These are phyloP conservation scores for Brassica cretica DNA, from an alignment of 345 rosid species.

Conservation along the genomic window DNA sequence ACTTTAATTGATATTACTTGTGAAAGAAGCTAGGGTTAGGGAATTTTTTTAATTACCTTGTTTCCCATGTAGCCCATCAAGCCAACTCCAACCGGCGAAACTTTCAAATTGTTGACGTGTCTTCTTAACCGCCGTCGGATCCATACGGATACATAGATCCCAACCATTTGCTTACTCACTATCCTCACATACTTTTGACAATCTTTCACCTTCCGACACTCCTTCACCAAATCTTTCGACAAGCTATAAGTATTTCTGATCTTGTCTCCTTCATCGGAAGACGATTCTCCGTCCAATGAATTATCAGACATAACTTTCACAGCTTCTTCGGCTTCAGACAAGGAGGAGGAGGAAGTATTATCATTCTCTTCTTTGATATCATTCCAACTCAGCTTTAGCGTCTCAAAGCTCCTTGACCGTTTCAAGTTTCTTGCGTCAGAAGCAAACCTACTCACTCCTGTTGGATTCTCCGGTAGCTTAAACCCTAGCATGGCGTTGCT, in stretches of 20 bases:
- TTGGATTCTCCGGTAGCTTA: slow-evolving; percentile 44
- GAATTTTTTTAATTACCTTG: slow-evolving; percentile 54
- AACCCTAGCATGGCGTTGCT: slow-evolving; percentile 70
- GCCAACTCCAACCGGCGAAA: slow-evolving; percentile 96
- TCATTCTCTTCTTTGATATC: slow-evolving; percentile 47
- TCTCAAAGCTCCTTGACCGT: slow-evolving; percentile 73
- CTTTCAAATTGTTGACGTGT: slow-evolving; percentile 85
- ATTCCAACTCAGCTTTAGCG: slow-evolving; percentile 49
- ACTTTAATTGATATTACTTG: slow-evolving; percentile 5
- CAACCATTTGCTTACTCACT: slow-evolving; percentile 99
- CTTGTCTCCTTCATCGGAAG: slow-evolving; percentile 34
- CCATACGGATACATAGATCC: slow-evolving; percentile 93
- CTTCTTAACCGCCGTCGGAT: slow-evolving; percentile 79
- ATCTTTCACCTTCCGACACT: slow-evolving; percentile 42
- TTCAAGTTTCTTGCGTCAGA: slow-evolving; percentile 47
- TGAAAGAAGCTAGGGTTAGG: slow-evolving; percentile 21
- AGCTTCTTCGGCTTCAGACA: slow-evolving; percentile 52
- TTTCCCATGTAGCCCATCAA: slow-evolving; percentile 99
- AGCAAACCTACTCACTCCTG: slow-evolving; percentile 46
- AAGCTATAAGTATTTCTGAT: slow-evolving; percentile 28
- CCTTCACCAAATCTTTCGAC: slow-evolving; percentile 31
- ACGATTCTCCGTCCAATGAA: slow-evolving; percentile 27
- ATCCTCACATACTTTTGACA: slow-evolving; percentile 66
- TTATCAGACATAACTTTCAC: slow-evolving; percentile 43
- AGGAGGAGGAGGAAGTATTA: slow-evolving; percentile 21